Conservation (phyloP, 2,329 filamentous ascomycete species). For the Capronia coronata region DNA sequence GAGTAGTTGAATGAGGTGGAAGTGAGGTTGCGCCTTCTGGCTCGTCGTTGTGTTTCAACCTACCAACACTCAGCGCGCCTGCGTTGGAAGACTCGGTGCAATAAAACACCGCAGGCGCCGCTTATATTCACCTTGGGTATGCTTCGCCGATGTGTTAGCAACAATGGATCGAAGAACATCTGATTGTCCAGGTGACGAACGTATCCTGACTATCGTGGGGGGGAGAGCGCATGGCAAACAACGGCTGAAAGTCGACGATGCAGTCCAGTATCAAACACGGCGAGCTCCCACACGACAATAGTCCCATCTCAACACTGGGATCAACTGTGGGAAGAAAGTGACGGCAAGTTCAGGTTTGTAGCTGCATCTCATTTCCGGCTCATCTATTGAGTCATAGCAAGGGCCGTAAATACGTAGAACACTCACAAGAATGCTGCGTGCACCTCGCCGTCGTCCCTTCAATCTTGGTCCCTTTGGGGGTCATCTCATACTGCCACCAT, state of each 20-base stretch:
- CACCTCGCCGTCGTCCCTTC: too few species aligned
- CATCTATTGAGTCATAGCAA: not conserved
- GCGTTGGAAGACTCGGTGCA: too few species aligned
- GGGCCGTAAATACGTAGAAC: not conserved
- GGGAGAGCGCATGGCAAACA: not conserved
- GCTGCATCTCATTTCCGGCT: not conserved
- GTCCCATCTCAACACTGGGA: not conserved
- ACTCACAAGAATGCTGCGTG: not conserved
- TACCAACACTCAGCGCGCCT: too few species aligned
- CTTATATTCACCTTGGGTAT: too few species aligned
- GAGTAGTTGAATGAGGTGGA: not conserved
- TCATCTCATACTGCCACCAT: constrained; percentile 18
- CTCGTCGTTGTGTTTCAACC: not conserved
- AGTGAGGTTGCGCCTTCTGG: not conserved
- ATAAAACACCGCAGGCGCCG: too few species aligned
- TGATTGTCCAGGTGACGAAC: too few species aligned
- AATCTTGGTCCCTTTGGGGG: too few species aligned
- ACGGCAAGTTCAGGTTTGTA: not conserved
- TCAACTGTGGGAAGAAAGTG: not conserved
- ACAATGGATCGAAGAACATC: too few species aligned
- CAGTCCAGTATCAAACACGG: not conserved
- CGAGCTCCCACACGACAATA: not conserved
- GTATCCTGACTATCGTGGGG: not conserved
- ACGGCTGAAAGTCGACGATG: not conserved
- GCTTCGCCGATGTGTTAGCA: too few species aligned